A percentile compares a stretch with the other conserved stretches of the same genome.
phyloP scores from a whole-genome alignment of 257 asterid species.

The Solanum paucissectum region DNA sequence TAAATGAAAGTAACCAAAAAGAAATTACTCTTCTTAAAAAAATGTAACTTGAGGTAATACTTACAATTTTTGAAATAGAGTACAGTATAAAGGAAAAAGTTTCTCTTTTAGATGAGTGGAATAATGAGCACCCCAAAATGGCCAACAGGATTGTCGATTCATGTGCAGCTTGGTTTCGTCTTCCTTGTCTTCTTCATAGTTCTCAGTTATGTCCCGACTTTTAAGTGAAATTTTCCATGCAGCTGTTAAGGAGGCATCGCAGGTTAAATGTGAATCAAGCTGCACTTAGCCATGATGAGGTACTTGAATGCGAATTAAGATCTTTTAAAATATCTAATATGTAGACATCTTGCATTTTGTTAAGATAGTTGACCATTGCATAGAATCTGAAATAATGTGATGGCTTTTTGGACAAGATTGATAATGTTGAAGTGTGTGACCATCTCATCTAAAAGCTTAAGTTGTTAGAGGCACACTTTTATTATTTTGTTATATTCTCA shows the following conservation, averaged over 20 bases:
- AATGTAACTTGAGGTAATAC: neutral
- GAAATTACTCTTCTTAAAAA: neutral
- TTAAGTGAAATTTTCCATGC: conserved; percentile 16
- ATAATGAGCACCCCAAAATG: neutral
- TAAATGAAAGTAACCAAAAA: neutral
- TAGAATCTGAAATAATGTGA: neutral
- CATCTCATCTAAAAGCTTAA: neutral
- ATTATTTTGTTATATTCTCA: neutral
- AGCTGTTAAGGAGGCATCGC: conserved; percentile 91
- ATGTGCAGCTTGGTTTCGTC: neutral
- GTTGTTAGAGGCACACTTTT: neutral
- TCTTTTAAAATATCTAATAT: neutral
- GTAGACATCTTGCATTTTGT: neutral
- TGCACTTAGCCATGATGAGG: conserved; percentile 75
- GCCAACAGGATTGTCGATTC: neutral
- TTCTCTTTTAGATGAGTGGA: neutral
- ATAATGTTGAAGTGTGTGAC: neutral
- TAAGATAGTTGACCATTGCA: neutral
- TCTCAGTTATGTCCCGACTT: neutral
- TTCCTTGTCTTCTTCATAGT: neutral
- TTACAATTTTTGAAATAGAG: neutral
- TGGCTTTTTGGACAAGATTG: neutral
- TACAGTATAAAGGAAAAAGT: neutral
- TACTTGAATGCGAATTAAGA: conserved; percentile 12
- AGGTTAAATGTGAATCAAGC: conserved; percentile 60